A percentile compares a stretch with the other conserved stretches of the same genome.
Conservation (phyloP, 2,329 filamentous ascomycete genomes). For the Fusarium tuaranense region DNA sequence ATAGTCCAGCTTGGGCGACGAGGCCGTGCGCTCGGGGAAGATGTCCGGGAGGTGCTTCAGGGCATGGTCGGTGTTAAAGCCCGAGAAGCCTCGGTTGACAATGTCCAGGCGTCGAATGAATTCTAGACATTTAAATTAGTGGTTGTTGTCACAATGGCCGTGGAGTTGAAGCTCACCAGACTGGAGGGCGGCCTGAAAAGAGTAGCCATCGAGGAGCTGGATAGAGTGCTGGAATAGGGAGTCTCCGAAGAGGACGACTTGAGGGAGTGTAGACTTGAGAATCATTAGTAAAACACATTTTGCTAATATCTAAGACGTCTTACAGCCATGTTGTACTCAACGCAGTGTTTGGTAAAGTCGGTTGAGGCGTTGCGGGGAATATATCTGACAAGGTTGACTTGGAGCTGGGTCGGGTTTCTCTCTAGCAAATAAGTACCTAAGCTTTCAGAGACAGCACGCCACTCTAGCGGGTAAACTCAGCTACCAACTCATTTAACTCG, state of each 20-base stretch:
- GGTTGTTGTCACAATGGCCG: neutral
- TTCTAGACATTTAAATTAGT: conserved; percentile 57
- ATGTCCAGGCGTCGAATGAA: conserved; percentile 85
- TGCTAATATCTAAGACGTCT: conserved; percentile 15
- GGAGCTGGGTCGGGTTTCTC: neutral
- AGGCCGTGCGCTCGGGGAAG: conserved; percentile 71
- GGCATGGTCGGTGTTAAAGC: conserved; percentile 85
- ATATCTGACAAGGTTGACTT: neutral
- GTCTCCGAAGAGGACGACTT: conserved; percentile 89
- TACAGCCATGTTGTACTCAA: conserved; percentile 36
- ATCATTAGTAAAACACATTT: neutral
- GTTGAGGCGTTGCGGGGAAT: conserved; percentile 10
- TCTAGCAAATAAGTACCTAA: neutral
- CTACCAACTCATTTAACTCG: conserved; percentile 2
- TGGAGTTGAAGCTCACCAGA: conserved; percentile 63
- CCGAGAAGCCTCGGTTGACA: conserved; percentile 87
- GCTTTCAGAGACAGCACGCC: conserved; percentile 4
- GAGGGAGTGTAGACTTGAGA: conserved; percentile 68
- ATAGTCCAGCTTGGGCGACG: conserved; percentile 71
- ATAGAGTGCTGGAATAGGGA: conserved; percentile 82
- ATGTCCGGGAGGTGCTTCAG: conserved; percentile 76
- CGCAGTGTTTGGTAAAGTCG: neutral
- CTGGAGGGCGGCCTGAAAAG: conserved; percentile 78
- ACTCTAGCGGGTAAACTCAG: conserved; percentile 23
- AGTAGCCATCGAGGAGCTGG: conserved; percentile 74